Percentiles rank a stretch among this genome's conserved stretches.
Conservation (phyloP, 2,329 filamentous ascomycete genomes). For the Zelopaecilomyces penicillatus region DNA sequence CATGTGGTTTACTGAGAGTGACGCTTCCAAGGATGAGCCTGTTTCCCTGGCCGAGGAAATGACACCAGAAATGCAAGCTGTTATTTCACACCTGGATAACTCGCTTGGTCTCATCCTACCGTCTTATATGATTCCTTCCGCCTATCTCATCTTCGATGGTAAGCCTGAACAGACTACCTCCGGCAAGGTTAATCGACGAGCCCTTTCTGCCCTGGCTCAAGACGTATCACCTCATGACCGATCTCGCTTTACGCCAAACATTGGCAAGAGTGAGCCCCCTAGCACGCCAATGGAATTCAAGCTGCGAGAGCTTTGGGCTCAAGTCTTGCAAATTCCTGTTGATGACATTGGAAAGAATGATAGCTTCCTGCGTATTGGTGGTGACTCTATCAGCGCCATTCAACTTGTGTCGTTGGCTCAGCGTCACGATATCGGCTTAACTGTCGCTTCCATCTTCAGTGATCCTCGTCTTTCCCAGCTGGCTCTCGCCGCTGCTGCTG, state of each 20-base stretch:
- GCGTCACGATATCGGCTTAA: neutral
- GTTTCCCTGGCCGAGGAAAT: neutral
- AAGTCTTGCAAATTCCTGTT: neutral
- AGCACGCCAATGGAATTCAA: neutral
- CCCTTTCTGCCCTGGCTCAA: neutral
- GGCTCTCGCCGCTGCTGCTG: neutral
- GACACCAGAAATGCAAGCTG: neutral
- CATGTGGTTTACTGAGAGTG: neutral
- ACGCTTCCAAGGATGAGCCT: neutral
- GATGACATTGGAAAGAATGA: neutral
- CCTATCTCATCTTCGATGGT: neutral
- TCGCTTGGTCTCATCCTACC: neutral
- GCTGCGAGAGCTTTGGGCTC: neutral
- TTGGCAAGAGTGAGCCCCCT: neutral
- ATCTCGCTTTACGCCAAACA: neutral
- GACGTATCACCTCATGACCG: too few species aligned
- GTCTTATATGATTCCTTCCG: neutral
- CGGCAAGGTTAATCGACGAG: neutral
- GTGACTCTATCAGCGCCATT: neutral
- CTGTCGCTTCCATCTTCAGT: neutral
- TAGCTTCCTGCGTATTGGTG: neutral
- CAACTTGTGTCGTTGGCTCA: neutral
- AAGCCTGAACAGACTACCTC: neutral
- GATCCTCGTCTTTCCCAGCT: neutral
- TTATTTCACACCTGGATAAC: too few species aligned